phyloP scores from a whole-genome alignment of 108 stramenopile species.

The Nannochloropsis salina region DNA sequence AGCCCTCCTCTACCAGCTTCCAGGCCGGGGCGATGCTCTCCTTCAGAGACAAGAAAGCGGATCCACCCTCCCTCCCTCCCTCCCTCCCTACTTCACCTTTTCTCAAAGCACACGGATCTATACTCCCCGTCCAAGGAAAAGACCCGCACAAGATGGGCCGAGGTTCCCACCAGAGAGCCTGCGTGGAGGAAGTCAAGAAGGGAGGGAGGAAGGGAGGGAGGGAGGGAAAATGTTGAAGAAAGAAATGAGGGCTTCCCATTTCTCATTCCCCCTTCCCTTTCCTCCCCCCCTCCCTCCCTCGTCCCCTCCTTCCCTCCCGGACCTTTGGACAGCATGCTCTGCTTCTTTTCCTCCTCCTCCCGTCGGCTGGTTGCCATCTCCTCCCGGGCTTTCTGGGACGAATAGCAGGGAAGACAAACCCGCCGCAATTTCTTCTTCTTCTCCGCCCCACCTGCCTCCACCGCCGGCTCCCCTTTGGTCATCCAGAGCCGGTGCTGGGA shows the following conservation, averaged over 20 bases:
- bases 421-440: no score
- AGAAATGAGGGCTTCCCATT: background rate
- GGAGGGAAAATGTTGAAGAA: background rate
- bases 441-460: background rate
- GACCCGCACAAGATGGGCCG: no score
- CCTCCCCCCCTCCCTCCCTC: conserved; percentile 2
- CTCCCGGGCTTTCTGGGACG: no score
- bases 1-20: conserved; percentile 61
- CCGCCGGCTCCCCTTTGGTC: background rate
- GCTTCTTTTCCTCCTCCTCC: background rate
- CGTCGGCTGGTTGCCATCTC: no score
- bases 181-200: background rate
- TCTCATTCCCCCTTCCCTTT: background rate
- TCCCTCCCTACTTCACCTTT: background rate
- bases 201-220: conserved; percentile 7
- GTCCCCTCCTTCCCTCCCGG: background rate
- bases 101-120: no score
- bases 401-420: no score
- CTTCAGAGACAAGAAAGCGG: background rate
- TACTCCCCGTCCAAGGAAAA: no score
- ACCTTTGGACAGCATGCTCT: background rate
- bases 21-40: no score
- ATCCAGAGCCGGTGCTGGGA: background rate
- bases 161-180: no score
- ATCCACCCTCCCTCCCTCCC: background rate